Percentiles rank a stretch among this genome's conserved stretches.
These are phyloP conservation scores for Cryptococcus neoformans DNA, from an alignment of 1,284 basidiomycete species.

Conservation along the genomic window DNA sequence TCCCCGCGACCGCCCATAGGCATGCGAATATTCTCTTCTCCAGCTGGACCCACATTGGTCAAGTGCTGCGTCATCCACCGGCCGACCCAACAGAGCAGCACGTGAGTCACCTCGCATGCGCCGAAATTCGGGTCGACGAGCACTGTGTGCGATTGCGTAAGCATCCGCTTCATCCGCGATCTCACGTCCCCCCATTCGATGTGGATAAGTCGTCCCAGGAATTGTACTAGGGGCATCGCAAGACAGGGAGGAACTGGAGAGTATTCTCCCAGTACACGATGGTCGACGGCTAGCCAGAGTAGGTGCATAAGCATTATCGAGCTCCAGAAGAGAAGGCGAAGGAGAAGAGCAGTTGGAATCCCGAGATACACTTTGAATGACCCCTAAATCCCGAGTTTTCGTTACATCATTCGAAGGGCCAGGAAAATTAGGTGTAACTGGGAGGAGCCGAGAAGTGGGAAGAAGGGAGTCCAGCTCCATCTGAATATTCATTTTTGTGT, in stretches of 20 bases:
- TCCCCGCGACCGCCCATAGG: not conserved
- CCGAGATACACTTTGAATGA: not conserved
- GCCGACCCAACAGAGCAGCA: constrained; percentile 30
- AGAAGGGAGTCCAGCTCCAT: constrained; percentile 5
- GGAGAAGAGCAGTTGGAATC: not conserved
- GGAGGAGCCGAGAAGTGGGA: constrained; percentile 4
- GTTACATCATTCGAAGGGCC: too few species aligned
- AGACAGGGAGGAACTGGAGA: constrained; percentile 1
- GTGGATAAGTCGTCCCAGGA: not conserved
- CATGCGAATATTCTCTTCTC: constrained; percentile 2
- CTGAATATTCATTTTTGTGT: constrained; percentile 6
- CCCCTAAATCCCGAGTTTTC: not conserved
- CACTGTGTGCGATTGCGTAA: constrained; percentile 27
- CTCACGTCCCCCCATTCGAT: constrained; percentile 22
- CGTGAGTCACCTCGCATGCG: constrained; percentile 33
- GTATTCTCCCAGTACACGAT: not conserved
- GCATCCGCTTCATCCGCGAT: constrained; percentile 31
- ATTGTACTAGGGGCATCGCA: not conserved
- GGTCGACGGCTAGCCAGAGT: not conserved
- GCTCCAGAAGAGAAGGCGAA: not conserved
- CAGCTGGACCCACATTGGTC: constrained; percentile 10
- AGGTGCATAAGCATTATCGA: not conserved
- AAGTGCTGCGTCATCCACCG: constrained; percentile 14
- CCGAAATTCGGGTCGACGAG: constrained; percentile 24
- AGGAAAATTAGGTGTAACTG: not conserved